Evolutionary conservation across 2,329 filamentous ascomycete species (phyloP), one percentile per base, ranked within the genome.

Genomic region (Rutstroemia sp.): DNA sequence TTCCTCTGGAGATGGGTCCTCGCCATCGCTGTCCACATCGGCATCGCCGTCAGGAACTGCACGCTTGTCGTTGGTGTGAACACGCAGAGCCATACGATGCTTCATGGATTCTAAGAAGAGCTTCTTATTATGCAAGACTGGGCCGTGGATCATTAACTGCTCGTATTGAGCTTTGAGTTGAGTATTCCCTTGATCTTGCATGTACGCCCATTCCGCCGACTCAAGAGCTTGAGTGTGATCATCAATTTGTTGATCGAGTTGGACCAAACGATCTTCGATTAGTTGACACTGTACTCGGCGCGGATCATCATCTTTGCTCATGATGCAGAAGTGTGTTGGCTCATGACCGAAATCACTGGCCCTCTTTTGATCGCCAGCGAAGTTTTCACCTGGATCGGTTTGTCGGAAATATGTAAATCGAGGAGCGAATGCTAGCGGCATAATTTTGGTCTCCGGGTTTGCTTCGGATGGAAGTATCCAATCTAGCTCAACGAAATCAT

Each of bases 401-500:
- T 99, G 91, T 34, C 94, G 84, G 76, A 96, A 96, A 71, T 99
- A 99, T 0, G 94, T 97, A 67, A 99, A 88, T 1, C 94, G 83
- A n/a, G 94, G 95, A 19, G 92, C 89, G 66, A 86, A 97, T 0
- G 89, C 92, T 8, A 99, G 79, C 0, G 95, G 95, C 54, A 99
- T 73, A 47, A 99, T 99, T 70, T 94, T 92, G 0, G 92, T 97
- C 63, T 95, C 87, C 0, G 92, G 92, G 63, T 96, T 95, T 34
- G 87, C 83, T 67, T 95, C 89, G 14, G 89, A 87, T 0, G 92
- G 92, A 23, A 96, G 73, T 54, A 96, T 92, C 92, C 92, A 97
- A 69, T 96, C 95, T 21, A 99, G 76, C 70, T 99, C 94, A 30
- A 99, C 92, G 72, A 99, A 99, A 69, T 99, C 94, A 68, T 99